Base-by-base conservation (phyloP, 768 basidiomycete species). In the Mrakia frigida region DNA sequence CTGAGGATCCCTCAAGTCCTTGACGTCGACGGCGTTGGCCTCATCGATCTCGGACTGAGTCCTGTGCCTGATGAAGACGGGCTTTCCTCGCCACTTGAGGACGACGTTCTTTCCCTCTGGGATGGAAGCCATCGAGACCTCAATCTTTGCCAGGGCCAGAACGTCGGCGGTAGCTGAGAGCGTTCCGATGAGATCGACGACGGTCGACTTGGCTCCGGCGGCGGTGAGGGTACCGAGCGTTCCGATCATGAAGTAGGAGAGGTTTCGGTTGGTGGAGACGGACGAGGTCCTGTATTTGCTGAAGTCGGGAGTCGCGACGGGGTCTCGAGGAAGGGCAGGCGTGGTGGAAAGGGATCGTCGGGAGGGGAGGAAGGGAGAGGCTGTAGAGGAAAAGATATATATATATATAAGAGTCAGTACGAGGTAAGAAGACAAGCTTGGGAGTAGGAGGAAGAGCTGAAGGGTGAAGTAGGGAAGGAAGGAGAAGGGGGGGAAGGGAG, bases 51-150 rank as follows among this genome's bases (percentile, higher is more conserved):
- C 97, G 74, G 87, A 88, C 75, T 87, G 81, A 21, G 97, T 99
- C 81, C 97, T 89, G 87, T 99, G 97, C 80, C 97, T 89, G 84
- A 99, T 94, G 87, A 98, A 98, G 74, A 99, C 97, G 79, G 97
- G 97, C 87, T 99, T 99, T 84, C 97, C 97, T 82, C 97, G 92
- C 97, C 97, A 99, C 98, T 81, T 94, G 86, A 95, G 92, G 84
- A 96, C 90, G 80, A 91, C 92, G 83, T 96, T 95, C 94, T 82
- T 78, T 82, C 83, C 94, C 87, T 98, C 94, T 52, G 97, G 97
- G 82, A 99, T 98, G 78, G 85, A 86, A 74, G 86, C 85, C 78
- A 99, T 89, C 53, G 96, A 93, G 77, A 99, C 89, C 85, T 99
- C 97, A 78, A 98, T 93, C 86, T 98, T 98, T 78, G 97, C 97